phyloP scores from a whole-genome alignment of 805 yeast genomes.

The Scheffersomyces lignosus region DNA sequence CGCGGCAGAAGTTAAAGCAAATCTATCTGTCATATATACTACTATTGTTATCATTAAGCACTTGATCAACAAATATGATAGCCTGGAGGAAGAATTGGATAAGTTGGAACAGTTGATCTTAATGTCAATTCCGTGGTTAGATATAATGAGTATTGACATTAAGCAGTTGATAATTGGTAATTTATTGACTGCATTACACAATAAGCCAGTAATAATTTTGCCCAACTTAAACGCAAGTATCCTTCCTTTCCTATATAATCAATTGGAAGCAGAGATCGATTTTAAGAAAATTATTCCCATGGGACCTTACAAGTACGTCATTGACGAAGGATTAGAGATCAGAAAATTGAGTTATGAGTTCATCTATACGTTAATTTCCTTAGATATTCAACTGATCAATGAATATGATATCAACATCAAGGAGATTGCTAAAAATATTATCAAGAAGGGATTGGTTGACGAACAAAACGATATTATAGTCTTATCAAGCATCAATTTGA shows the following conservation, averaged over 20 bases:
- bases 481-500: slow-evolving; percentile 45
- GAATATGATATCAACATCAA: slow-evolving; percentile 24
- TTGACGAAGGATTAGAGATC: slow-evolving; percentile 74
- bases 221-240: slow-evolving; percentile 43
- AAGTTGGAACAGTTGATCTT: slow-evolving; percentile 14
- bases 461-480: slow-evolving; percentile 59
- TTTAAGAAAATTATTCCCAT: slow-evolving; percentile 68
- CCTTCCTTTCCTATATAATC: slow-evolving; percentile 52
- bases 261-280: slow-evolving; percentile 54
- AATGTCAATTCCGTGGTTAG: slow-evolving; percentile 21
- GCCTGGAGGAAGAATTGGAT: slow-evolving; percentile 8
- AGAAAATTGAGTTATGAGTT: slow-evolving; percentile 73
- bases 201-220: slow-evolving; percentile 48
- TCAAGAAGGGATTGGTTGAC: slow-evolving; percentile 56
- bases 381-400: slow-evolving; percentile 12
- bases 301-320: slow-evolving; percentile 84
- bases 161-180: slow-evolving; percentile 62
- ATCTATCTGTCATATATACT: slow-evolving; percentile 23
- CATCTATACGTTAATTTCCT: slow-evolving; percentile 51
- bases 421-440: slow-evolving; percentile 41
- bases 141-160: slow-evolving; percentile 45
- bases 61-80: slow-evolving; percentile 19
- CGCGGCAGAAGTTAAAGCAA: slow-evolving; percentile 3
- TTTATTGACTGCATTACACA: slow-evolving; percentile 59
- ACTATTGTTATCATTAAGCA: slow-evolving; percentile 35